Evolutionary conservation across 768 basidiomycete species (phyloP).

Genomic region (Calocybe cyanea): DNA sequence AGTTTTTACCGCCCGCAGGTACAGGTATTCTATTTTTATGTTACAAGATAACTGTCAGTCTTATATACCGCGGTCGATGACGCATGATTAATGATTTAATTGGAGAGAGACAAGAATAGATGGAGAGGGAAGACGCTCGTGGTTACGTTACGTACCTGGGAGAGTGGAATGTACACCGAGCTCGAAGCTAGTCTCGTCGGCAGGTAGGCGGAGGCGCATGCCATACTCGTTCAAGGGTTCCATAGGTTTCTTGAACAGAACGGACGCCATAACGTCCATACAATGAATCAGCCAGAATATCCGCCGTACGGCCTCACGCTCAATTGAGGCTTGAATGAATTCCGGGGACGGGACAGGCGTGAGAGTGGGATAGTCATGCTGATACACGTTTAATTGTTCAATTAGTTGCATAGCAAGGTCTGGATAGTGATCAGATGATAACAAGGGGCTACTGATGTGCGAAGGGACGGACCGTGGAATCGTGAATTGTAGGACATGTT

Average conservation of each 20-base stretch:
- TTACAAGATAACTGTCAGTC: conserved; percentile 10
- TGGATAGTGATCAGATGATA: too few species aligned
- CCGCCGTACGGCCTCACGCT: conserved; percentile 76
- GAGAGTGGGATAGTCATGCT: conserved; percentile 56
- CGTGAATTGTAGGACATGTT: conserved; percentile 34
- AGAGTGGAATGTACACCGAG: conserved; percentile 56
- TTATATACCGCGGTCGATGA: conserved; percentile 6
- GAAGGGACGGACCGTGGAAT: conserved; percentile 46
- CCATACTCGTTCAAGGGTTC: conserved; percentile 39
- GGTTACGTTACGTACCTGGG: conserved; percentile 37
- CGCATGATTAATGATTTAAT: conserved; percentile 2
- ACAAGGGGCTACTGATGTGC: conserved; percentile 11
- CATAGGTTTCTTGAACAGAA: conserved; percentile 43
- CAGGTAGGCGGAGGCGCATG: conserved; percentile 64
- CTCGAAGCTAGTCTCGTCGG: conserved; percentile 80
- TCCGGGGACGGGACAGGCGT: conserved; percentile 57
- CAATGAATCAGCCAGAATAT: conserved; percentile 78
- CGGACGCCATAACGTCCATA: conserved; percentile 47
- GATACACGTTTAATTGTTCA: conserved; percentile 61
- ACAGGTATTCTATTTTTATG: conserved; percentile 57
- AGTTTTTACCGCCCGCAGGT: conserved; percentile 56
- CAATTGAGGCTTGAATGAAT: conserved; percentile 58
- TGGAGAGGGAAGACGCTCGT: not conserved
- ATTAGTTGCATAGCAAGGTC: conserved; percentile 67
- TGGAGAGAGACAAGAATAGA: conserved; percentile 4